Evolutionary conservation across 306 rosid species (phyloP).

Genomic region (Quercus gilva): DNA sequence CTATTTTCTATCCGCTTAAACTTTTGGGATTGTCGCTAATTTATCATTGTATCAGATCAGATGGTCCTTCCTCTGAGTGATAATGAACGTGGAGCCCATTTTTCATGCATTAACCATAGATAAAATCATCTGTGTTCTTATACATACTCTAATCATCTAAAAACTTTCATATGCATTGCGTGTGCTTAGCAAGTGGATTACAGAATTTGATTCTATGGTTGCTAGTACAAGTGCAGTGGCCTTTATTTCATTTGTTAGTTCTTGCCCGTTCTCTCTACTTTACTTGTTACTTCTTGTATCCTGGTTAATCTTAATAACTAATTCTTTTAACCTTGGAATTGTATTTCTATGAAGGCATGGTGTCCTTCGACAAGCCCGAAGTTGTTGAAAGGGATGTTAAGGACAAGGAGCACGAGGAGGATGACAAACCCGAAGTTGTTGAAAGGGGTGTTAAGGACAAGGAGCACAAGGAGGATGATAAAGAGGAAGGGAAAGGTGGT

Average conservation of each 20-base stretch:
- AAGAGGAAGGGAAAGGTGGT: constrained; percentile 64
- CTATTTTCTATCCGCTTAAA: too few relatives aligned
- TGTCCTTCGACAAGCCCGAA: constrained; percentile 57
- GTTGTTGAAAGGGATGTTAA: constrained; percentile 52
- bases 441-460: too few relatives aligned
- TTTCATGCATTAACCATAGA: background rate
- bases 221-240: background rate
- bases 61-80: background rate
- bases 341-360: constrained; percentile 38
- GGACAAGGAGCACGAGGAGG: constrained; percentile 26
- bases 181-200: background rate
- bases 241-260: background rate
- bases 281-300: background rate
- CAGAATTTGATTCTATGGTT: background rate
- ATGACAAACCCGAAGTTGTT: too few relatives aligned
- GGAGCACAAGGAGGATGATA: background rate
- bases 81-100: background rate
- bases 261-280: background rate
- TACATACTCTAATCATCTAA: background rate
- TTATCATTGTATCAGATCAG: too few relatives aligned
- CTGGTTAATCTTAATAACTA: constrained; percentile 22
- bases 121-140: background rate
- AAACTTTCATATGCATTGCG: background rate
- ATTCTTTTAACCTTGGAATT: constrained; percentile 2
- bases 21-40: rapidly evolving